Conservation (phyloP, 1,139 yeast species). For the Candida smagusa region DNA sequence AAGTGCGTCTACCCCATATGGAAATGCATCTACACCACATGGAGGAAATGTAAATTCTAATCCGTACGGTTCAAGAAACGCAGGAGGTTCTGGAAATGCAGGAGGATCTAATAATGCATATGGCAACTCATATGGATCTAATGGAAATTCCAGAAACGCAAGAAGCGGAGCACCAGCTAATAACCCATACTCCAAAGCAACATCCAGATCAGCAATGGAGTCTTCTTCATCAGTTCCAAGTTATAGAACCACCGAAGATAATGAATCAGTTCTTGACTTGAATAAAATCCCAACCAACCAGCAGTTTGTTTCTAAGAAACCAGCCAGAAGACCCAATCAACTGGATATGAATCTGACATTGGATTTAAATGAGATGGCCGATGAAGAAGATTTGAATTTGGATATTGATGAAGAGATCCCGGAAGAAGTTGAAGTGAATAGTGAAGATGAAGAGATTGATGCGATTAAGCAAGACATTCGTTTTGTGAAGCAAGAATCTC, state of each 20-base stretch:
- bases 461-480: conserved; percentile 81
- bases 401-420: conserved; percentile 34
- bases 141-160: conserved; percentile 1
- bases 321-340: conserved; percentile 21
- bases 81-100: not conserved
- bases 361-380: conserved; percentile 39
- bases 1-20: no score
- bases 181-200: conserved; percentile 7
- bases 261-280: conserved; percentile 36
- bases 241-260: conserved; percentile 17
- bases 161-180: conserved; percentile 1
- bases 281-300: conserved; percentile 40
- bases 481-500: conserved; percentile 83
- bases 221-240: conserved; percentile 3
- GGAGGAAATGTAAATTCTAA: no score
- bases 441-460: conserved; percentile 86
- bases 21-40: no score
- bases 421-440: conserved; percentile 42
- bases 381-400: conserved; percentile 42
- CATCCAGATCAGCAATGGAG: conserved; percentile 4
- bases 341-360: conserved; percentile 21
- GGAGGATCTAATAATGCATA: conserved; percentile 1
- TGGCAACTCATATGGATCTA: not conserved
- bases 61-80: conserved; percentile 1
- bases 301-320: conserved; percentile 25